phyloP scores from a whole-genome alignment of 371 early-diverging fungal species.

The Zychaea mexicana region DNA sequence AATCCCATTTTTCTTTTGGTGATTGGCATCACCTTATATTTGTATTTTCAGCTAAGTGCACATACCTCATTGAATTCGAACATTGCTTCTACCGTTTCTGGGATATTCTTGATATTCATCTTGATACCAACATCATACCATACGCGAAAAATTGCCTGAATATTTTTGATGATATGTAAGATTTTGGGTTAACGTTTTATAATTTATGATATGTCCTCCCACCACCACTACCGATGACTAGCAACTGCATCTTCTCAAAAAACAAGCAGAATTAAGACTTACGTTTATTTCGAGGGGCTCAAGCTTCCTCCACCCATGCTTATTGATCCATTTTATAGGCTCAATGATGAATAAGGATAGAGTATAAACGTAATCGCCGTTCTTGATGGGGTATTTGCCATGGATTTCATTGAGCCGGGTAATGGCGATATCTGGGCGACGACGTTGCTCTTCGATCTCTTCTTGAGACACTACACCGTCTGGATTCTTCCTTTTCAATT shows the following conservation, averaged over 20 bases:
- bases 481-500: no score
- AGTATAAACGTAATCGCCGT: slow-evolving; percentile 54
- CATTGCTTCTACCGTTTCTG: slow-evolving; percentile 45
- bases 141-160: slow-evolving; percentile 31
- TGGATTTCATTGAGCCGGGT: slow-evolving; percentile 53
- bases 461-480: no score
- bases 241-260: no score
- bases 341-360: slow-evolving; percentile 46
- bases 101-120: slow-evolving; percentile 58
- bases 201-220: no score
- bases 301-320: slow-evolving; percentile 48
- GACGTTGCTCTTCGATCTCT: not conserved
- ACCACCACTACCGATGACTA: no score
- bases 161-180: no score
- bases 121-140: slow-evolving; percentile 43
- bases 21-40: not conserved
- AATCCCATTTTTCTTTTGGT: not conserved
- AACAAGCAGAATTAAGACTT: no score
- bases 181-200: no score
- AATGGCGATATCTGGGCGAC: not conserved
- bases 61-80: slow-evolving; percentile 19
- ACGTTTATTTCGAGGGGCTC: slow-evolving; percentile 45
- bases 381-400: slow-evolving; percentile 44
- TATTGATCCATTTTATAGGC: slow-evolving; percentile 42
- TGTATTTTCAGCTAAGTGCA: not conserved